Evolutionary conservation across 192 early-diverging fungal genomes (phyloP).

Genomic region (Entomortierella chlamydospora): DNA sequence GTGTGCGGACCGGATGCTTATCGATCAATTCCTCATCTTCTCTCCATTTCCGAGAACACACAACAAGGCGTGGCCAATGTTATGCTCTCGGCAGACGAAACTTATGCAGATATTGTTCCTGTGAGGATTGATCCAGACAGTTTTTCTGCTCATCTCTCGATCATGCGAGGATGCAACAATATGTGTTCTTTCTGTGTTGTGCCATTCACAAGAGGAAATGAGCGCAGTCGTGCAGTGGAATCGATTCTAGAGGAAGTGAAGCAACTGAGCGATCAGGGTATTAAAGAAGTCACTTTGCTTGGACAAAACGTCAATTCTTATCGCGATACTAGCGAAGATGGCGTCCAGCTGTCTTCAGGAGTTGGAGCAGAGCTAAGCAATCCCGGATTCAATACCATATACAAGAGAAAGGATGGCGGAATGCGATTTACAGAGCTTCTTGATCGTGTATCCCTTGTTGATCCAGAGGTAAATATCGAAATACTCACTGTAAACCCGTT

Average conservation of each 20-base stretch:
- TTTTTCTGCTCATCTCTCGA: slow-evolving; percentile 76
- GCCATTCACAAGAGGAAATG: slow-evolving; percentile 80
- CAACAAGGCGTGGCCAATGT: slow-evolving; percentile 81
- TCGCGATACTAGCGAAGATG: slow-evolving; percentile 72
- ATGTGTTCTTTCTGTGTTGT: slow-evolving; percentile 88
- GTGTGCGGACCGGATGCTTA: slow-evolving; percentile 85
- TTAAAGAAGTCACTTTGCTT: slow-evolving; percentile 75
- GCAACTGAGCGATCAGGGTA: slow-evolving; percentile 71
- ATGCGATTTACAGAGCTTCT: slow-evolving; percentile 80
- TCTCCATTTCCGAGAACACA: slow-evolving; percentile 71
- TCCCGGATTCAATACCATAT: slow-evolving; percentile 81
- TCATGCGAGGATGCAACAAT: slow-evolving; percentile 88
- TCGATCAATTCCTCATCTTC: slow-evolving; percentile 77
- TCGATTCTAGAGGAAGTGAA: slow-evolving; percentile 75
- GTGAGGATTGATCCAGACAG: slow-evolving; percentile 71
- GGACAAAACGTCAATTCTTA: slow-evolving; percentile 89
- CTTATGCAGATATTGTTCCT: slow-evolving; percentile 83
- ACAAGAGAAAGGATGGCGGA: slow-evolving; percentile 79
- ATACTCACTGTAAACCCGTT: too few species aligned
- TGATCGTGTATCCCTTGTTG: slow-evolving; percentile 71
- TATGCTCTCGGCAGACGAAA: slow-evolving; percentile 84
- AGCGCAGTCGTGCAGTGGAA: slow-evolving; percentile 76
- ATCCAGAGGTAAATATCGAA: slow-evolving; percentile 64
- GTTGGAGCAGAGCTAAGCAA: slow-evolving; percentile 60
- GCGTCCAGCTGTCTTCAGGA: slow-evolving; percentile 54